Percentiles rank a stretch among this genome's conserved stretches.
Conservation (phyloP, 2,329 filamentous ascomycete genomes). For the Cyclaneusma minus region DNA sequence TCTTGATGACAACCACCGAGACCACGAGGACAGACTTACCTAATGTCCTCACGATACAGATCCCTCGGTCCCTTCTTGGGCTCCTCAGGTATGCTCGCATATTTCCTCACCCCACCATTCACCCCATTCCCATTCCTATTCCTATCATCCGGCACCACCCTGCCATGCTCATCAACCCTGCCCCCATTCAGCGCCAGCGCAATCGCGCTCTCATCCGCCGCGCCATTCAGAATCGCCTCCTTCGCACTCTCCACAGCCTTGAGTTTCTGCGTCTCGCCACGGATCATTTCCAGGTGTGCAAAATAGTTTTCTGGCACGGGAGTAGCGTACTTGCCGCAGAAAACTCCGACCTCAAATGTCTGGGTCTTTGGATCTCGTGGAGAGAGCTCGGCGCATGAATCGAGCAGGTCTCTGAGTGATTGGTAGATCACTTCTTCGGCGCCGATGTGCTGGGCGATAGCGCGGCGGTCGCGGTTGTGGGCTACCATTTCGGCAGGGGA, state of each 20-base stretch:
- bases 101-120: too few relatives aligned
- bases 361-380: slow-evolving; percentile 37
- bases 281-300: slow-evolving; percentile 56
- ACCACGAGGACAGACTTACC: too few relatives aligned
- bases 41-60: slow-evolving; percentile 20
- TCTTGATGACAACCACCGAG: too few relatives aligned
- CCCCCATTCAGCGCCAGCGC: slow-evolving; percentile 47
- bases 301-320: slow-evolving; percentile 70
- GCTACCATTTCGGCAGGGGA: slow-evolving; percentile 58
- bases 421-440: slow-evolving; percentile 68
- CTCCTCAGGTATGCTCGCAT: too few relatives aligned
- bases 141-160: slow-evolving; percentile 31
- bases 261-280: slow-evolving; percentile 53
- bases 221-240: slow-evolving; percentile 46
- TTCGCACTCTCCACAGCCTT: slow-evolving; percentile 51
- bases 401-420: slow-evolving; percentile 63
- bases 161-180: slow-evolving; percentile 36
- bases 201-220: slow-evolving; percentile 43
- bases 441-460: slow-evolving; percentile 52
- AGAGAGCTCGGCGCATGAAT: slow-evolving; percentile 59
- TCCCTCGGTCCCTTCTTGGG: too few relatives aligned
- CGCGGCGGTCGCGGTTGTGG: slow-evolving; percentile 43
- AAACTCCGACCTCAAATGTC: slow-evolving; percentile 81
- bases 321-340: slow-evolving; percentile 77
- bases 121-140: slow-evolving; percentile 3